Base-by-base conservation (phyloP, 2,329 filamentous ascomycete species). In the Sporothrix pseudoabietina region DNA sequence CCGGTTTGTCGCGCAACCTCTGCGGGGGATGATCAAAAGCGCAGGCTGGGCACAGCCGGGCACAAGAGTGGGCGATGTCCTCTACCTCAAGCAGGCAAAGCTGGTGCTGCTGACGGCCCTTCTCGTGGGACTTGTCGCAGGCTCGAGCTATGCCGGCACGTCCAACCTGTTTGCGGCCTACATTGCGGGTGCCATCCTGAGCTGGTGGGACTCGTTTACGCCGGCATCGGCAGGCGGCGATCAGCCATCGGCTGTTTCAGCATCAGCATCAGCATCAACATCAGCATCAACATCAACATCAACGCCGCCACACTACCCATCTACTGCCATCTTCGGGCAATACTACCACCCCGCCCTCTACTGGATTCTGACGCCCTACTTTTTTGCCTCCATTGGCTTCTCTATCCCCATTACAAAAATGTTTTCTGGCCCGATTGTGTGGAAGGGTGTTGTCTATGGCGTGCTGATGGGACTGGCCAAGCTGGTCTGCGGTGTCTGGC, bases 311-410 rank as follows among this genome's bases (percentile, higher is more conserved):
- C 54, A 22, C 44, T 71, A 69, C 26, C 49, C 75, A 0, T 75
- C 74, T 1, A 39, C 72, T 2, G 76, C 76, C 4, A 76, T 82
- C 0, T 86, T 83, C 72, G 79, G 82, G 7, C 75, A 78, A 3
- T 86, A 84, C 77, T 85, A 84, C 73, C 75, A 76, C 1, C 77
- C 80, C 1, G 77, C 80, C 0, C 79, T 85, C 0, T 76, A 87
- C 2, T 82, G 82, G 9, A 83, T 94, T 0, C 79, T 94, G 0
- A 88, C 88, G 69, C 91, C 92, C 0, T 86, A 93, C 73, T 94
- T 94, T 81, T 94, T 94, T 77, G 91, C 87, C 0, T 88, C 87
- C 0, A 91, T 95, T 49, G 92, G 92, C 0, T 94, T 95, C 78
- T 90, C 92, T 0, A 92, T 96, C 1, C 92, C 92, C 0, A 90